Conservation (phyloP, 129 eudicot species). For the Centrapalus pauciflorus region DNA sequence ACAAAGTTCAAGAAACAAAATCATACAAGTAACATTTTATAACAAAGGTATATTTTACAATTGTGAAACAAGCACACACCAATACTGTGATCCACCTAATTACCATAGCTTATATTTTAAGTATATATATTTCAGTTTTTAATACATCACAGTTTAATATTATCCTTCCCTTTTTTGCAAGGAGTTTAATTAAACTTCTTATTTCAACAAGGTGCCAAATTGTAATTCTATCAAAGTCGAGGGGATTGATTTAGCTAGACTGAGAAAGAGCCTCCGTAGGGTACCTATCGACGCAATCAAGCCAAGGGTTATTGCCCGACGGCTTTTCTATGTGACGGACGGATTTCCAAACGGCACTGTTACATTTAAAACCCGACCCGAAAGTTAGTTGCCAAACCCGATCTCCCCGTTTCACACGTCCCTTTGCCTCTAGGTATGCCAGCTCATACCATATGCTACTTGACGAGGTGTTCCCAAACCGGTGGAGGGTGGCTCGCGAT, state of each 20-base stretch:
- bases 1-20: no score
- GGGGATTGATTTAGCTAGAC: constrained; percentile 1
- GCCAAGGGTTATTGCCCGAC: constrained; percentile 52
- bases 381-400: constrained; percentile 81
- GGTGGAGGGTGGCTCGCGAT: constrained; percentile 56
- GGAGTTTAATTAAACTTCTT: not conserved
- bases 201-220: not conserved
- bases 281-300: constrained; percentile 47
- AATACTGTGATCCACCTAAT: not conserved
- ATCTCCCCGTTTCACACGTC: constrained; percentile 51
- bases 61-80: not conserved
- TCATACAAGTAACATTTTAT: no score
- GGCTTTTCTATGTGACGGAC: constrained; percentile 42
- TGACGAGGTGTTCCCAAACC: constrained; percentile 83
- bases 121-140: no score
- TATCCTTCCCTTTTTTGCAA: not conserved
- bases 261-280: constrained; percentile 21
- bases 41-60: not conserved
- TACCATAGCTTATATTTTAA: no score
- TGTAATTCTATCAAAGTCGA: not conserved
- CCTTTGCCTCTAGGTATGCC: constrained; percentile 80
- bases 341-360: constrained; percentile 79
- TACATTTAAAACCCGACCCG: constrained; percentile 89
- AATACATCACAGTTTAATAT: no score
- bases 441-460: constrained; percentile 94